These are phyloP conservation scores for Gomphus sp. DNA, from an alignment of 1,284 basidiomycete species.

Conservation along the genomic window DNA sequence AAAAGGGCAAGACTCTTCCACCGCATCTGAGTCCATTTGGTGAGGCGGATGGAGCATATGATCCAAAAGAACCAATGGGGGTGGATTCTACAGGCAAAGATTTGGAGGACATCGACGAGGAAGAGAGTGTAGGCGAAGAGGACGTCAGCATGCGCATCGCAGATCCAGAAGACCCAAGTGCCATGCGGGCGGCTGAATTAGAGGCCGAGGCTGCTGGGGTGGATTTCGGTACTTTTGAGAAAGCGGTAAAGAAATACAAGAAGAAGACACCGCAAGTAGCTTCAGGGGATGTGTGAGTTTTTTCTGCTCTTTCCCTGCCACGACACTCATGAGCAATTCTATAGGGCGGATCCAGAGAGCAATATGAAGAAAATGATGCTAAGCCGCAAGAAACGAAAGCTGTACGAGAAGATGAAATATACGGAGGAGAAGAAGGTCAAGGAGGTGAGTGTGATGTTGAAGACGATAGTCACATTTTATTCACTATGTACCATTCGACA, in stretches of 20 bases:
- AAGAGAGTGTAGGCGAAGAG: conserved; percentile 22
- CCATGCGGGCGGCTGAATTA: conserved; percentile 84
- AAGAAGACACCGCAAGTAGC: conserved; percentile 37
- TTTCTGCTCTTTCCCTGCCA: not conserved
- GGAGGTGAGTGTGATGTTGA: conserved; percentile 53
- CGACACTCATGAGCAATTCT: conserved; percentile 3
- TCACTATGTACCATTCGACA: conserved; percentile 5
- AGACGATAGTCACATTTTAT: conserved; percentile 4
- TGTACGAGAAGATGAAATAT: conserved; percentile 95
- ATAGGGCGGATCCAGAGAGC: conserved; percentile 48
- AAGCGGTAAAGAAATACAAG: conserved; percentile 62
- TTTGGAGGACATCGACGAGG: conserved; percentile 28
- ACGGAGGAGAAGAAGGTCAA: conserved; percentile 70
- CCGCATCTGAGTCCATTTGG: conserved; percentile 97
- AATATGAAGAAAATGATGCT: conserved; percentile 99
- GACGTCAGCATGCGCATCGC: conserved; percentile 34
- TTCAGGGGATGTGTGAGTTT: conserved; percentile 10
- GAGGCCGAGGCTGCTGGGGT: conserved; percentile 88
- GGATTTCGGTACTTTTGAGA: conserved; percentile 77
- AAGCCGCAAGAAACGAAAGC: conserved; percentile 93
- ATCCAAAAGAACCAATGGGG: conserved; percentile 33
- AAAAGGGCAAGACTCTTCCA: conserved; percentile 81
- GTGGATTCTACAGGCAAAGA: conserved; percentile 25
- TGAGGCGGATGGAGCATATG: conserved; percentile 71
- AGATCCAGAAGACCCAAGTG: conserved; percentile 54